phyloP scores from a whole-genome alignment of 1,284 basidiomycete species.

The Mycosarcoma mackinlayi region DNA sequence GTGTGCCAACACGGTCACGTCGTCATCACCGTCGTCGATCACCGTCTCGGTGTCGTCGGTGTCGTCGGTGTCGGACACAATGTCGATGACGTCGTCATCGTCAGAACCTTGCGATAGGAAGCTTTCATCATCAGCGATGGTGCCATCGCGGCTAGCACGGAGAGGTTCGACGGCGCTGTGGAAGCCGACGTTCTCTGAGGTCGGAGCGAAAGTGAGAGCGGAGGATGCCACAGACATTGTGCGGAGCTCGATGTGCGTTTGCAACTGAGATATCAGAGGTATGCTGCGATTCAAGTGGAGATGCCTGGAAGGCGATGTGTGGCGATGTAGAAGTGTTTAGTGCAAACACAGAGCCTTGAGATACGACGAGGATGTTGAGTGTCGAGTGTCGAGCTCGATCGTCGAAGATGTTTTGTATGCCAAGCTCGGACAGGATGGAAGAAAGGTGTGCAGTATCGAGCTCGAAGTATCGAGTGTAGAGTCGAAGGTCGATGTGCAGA shows the following conservation, averaged over 20 bases:
- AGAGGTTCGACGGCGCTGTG: not conserved
- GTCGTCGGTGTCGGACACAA: not conserved
- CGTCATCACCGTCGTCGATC: not conserved
- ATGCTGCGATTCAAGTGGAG: too few species aligned
- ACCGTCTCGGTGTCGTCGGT: constrained; percentile 1
- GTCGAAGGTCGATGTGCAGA: constrained; percentile 8
- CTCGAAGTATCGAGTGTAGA: constrained; percentile 4
- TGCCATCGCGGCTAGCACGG: constrained; percentile 4
- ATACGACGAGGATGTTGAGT: too few species aligned
- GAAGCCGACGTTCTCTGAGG: not conserved
- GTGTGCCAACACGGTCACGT: too few species aligned
- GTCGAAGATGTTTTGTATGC: too few species aligned
- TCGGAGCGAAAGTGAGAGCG: not conserved
- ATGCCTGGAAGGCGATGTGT: not conserved
- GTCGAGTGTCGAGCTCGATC: too few species aligned
- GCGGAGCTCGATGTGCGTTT: not conserved
- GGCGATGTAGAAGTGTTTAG: not conserved
- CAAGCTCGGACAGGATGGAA: too few species aligned
- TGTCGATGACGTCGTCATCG: constrained; percentile 4
- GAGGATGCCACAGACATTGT: not conserved
- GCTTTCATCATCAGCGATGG: not conserved
- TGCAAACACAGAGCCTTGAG: too few species aligned
- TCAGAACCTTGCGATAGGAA: too few species aligned
- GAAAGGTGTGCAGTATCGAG: not conserved
- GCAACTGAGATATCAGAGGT: too few species aligned